Conservation (phyloP, 345 rosid species). For the Lumnitzera racemosa region DNA sequence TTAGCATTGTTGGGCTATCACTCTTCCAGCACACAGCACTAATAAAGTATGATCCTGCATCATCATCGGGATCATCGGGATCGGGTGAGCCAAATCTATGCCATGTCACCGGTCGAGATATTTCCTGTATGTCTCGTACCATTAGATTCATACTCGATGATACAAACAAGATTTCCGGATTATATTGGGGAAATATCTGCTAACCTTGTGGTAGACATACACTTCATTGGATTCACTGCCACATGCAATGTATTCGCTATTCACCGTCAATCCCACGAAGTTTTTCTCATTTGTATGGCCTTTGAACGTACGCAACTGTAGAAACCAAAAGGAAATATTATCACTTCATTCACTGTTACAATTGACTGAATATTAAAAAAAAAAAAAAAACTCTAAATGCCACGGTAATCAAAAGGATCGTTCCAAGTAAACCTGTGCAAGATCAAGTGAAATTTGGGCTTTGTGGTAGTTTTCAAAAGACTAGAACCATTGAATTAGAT, state of each 20-base stretch:
- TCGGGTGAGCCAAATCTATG: conserved; percentile 92
- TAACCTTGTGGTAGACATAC: conserved; percentile 91
- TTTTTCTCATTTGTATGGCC: conserved; percentile 98
- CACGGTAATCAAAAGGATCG: too few species aligned
- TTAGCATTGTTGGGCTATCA: conserved; percentile 82
- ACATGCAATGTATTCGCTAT: conserved; percentile 76
- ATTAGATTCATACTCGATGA: too few species aligned
- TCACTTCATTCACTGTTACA: background rate
- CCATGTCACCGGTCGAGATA: conserved; percentile 67
- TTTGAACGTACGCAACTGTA: conserved; percentile 78
- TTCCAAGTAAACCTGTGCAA: too few species aligned
- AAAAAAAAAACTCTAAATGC: too few species aligned
- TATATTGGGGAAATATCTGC: background rate
- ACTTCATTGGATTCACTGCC: conserved; percentile 99
- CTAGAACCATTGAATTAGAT: too few species aligned
- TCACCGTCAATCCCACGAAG: conserved; percentile 87
- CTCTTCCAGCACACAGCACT: conserved; percentile 99
- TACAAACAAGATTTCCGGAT: too few species aligned
- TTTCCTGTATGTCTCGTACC: conserved; percentile 46
- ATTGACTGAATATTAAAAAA: too few species aligned
- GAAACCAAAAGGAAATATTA: conserved; percentile 4
- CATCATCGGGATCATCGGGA: conserved; percentile 80
- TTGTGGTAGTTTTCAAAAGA: too few species aligned
- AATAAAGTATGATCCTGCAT: conserved; percentile 76
- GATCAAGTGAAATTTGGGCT: too few species aligned